phyloP scores from a whole-genome alignment of 164 flowering plant species.

The Berberis vulgaris region DNA sequence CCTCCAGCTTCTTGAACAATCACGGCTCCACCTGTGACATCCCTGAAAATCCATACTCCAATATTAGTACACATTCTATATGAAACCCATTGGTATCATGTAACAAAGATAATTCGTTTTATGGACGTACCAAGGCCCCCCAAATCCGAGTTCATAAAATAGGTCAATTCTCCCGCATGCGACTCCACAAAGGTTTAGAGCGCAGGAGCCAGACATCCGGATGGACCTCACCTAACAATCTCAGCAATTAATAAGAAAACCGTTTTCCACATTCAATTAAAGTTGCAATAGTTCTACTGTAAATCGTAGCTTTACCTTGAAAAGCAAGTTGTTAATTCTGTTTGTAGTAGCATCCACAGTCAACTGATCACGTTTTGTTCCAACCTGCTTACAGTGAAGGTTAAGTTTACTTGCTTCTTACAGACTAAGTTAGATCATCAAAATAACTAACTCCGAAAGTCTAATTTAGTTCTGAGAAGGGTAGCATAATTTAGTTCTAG shows the following conservation, averaged over 20 bases:
- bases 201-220: constrained; percentile 91
- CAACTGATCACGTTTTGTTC: constrained; percentile 63
- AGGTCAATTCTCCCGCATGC: constrained; percentile 93
- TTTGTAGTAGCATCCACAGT: constrained; percentile 67
- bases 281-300: not conserved
- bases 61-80: not conserved
- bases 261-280: not conserved
- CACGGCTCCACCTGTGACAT: constrained; percentile 92
- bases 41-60: constrained; percentile 36
- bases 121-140: constrained; percentile 87
- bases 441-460: not conserved
- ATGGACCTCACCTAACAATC: constrained; percentile 80
- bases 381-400: constrained; percentile 41
- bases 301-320: constrained; percentile 40
- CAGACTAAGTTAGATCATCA: not conserved
- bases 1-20: constrained; percentile 98
- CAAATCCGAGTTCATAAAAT: constrained; percentile 69
- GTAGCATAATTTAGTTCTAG: not conserved
- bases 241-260: constrained; percentile 3
- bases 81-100: not conserved
- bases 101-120: not conserved
- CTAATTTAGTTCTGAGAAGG: no score
- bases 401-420: not conserved
- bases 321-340: constrained; percentile 65
- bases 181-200: constrained; percentile 81